Evolutionary conservation across 805 yeast genomes (phyloP).

Genomic region (Diddensiella santjacobensis): DNA sequence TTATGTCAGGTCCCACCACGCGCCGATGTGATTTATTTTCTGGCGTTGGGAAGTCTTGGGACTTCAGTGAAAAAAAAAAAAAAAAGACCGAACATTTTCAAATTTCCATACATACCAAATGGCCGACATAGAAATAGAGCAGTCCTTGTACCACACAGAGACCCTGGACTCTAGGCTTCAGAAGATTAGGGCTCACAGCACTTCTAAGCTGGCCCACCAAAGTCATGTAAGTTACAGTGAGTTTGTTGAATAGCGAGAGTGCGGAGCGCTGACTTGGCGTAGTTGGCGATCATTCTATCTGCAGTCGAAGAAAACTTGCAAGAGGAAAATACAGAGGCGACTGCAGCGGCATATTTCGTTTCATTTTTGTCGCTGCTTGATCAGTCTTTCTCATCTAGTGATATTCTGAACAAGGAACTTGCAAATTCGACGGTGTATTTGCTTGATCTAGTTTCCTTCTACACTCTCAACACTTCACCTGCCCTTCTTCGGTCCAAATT

Average conservation of each 20-base stretch:
- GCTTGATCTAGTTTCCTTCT: slow-evolving; percentile 74
- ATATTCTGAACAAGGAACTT: slow-evolving; percentile 53
- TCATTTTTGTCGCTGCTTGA: slow-evolving; percentile 79
- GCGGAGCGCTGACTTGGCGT: too few relatives aligned
- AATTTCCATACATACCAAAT: neutral
- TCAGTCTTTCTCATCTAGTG: slow-evolving; percentile 56
- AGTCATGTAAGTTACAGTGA: slow-evolving; percentile 50
- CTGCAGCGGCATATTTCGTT: slow-evolving; percentile 80
- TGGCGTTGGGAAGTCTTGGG: neutral
- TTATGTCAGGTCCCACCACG: too few relatives aligned
- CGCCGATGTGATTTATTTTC: too few relatives aligned
- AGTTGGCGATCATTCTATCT: slow-evolving; percentile 69
- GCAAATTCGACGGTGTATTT: slow-evolving; percentile 78
- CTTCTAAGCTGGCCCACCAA: slow-evolving; percentile 83
- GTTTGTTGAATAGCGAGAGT: too few relatives aligned
- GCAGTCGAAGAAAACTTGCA: slow-evolving; percentile 88
- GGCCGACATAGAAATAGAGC: neutral
- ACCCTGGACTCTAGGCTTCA: slow-evolving; percentile 23
- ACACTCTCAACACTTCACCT: slow-evolving; percentile 63
- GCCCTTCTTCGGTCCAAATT: slow-evolving; percentile 69
- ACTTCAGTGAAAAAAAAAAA: neutral
- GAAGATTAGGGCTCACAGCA: slow-evolving; percentile 60
- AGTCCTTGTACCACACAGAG: slow-evolving; percentile 3
- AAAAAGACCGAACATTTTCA: neutral
- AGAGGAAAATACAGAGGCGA: slow-evolving; percentile 54